Evolutionary conservation across 2,329 filamentous ascomycete genomes (phyloP).

Genomic region (Colletotrichum filicis): DNA sequence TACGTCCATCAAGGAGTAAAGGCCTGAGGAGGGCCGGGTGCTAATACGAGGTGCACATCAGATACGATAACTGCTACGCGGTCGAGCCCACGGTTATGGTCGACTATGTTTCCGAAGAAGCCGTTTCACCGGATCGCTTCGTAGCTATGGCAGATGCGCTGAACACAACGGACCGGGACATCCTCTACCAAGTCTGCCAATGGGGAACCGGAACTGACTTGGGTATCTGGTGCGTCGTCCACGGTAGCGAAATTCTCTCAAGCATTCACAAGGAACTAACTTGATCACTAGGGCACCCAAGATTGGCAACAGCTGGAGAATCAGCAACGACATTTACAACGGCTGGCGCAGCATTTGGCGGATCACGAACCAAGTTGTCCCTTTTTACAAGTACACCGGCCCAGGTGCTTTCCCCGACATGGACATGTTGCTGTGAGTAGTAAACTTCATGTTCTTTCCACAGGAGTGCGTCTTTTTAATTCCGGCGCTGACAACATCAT

Average conservation of each 20-base stretch:
- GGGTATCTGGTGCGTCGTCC: slow-evolving; percentile 51
- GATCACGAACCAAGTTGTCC: slow-evolving; percentile 62
- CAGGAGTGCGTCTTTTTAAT: neutral
- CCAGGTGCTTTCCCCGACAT: slow-evolving; percentile 62
- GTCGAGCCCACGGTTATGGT: slow-evolving; percentile 54
- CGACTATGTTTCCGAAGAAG: slow-evolving; percentile 50
- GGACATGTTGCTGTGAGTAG: slow-evolving; percentile 60
- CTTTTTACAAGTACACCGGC: slow-evolving; percentile 54
- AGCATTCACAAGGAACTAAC: neutral
- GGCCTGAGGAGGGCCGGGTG: neutral
- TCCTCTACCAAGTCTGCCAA: slow-evolving; percentile 63
- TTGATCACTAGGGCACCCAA: slow-evolving; percentile 14
- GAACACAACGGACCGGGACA: slow-evolving; percentile 49
- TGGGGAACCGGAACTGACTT: slow-evolving; percentile 62
- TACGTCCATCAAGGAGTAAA: slow-evolving; percentile 42
- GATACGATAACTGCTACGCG: slow-evolving; percentile 62
- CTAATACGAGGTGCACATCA: neutral
- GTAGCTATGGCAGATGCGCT: slow-evolving; percentile 58
- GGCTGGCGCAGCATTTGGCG: slow-evolving; percentile 62
- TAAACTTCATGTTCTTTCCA: too few relatives aligned
- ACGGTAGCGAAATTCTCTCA: too few relatives aligned
- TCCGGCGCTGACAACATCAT: neutral
- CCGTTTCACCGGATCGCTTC: slow-evolving; percentile 53
- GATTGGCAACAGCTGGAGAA: slow-evolving; percentile 58
- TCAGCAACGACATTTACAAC: slow-evolving; percentile 65